Base-by-base conservation (phyloP, 1,139 yeast species). In the Wickerhamiella pararugosa region DNA sequence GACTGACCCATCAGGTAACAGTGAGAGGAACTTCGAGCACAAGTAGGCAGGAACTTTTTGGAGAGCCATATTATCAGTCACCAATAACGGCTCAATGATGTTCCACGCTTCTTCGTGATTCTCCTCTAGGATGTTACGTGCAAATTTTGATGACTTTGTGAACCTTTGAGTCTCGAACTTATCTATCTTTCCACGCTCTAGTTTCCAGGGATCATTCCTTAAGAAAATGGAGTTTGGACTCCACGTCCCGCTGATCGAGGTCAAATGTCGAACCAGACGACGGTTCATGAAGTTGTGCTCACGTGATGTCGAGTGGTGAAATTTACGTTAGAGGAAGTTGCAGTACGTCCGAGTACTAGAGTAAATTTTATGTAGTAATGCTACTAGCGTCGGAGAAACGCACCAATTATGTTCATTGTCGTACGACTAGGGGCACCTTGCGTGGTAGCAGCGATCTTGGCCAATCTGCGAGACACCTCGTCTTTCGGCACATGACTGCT, bases 401-500 rank as follows among this genome's bases (percentile, higher is more conserved):
- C 40, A 11, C 53, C 76, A 4, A 77, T 69, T 44, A 79, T 71
- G 50, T 80, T 90, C 34, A 83, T 61, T 0, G 92, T 79, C 27
- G 81, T 75, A 42, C 95, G 63, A 46, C 87, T 76, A 0, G 94
- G 94, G 47, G 82, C 81, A 6, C 73, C 73, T 37, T 68, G 70
- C 25, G 67, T 59, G 3, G 61, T 51, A 4, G 65, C 60, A 25
- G 69, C 65, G 5, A 83, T 53, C 42, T 59, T 58, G 2, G 76
- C 71, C 37, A 82, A 59, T 45, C 79, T 77, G 49, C 68, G 69
- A 44, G 75, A 71, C 6, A 84, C 70, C 4, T 65, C 52, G 25
- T 67, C 74, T 54, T 80, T 80, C 34, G 67, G 60, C 8, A 67
- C 49, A 15, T 42, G 45, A 5, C 7, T 10, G n/a, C 10, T 28